A percentile compares a stretch with the other conserved stretches of the same genome.
Evolutionary conservation across 768 basidiomycete genomes (phyloP).

Genomic region (Roridomyces roridus): DNA sequence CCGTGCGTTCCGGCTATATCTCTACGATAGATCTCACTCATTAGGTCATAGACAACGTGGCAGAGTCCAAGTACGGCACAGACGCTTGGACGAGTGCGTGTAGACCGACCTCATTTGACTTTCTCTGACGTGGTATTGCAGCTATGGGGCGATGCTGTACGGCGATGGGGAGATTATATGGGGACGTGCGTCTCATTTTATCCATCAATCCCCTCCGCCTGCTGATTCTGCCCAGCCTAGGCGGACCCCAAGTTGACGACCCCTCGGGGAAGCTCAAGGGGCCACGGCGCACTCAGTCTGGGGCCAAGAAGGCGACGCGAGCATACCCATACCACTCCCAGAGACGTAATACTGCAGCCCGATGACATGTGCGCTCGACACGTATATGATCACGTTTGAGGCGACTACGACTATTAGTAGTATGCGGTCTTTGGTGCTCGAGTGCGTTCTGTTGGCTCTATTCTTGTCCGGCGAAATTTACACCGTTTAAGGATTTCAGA

Average conservation of each 20-base stretch:
- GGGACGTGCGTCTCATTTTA: constrained; percentile 72
- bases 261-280: constrained; percentile 63
- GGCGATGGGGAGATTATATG: constrained; percentile 71
- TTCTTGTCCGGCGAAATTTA: too few relatives aligned
- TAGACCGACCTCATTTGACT: neutral
- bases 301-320: constrained; percentile 48
- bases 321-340: constrained; percentile 53
- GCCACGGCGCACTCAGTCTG: constrained; percentile 48
- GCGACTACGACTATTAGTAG: constrained; percentile 35
- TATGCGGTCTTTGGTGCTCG: constrained; percentile 54
- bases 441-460: constrained; percentile 41
- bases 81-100: constrained; percentile 63
- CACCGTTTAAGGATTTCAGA: constrained; percentile 57
- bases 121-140: constrained; percentile 29
- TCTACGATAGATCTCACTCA: neutral
- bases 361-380: constrained; percentile 64
- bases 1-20: constrained; percentile 51
- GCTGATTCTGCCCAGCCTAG: constrained; percentile 27
- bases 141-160: constrained; percentile 67
- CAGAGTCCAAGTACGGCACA: constrained; percentile 60
- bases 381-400: constrained; percentile 58
- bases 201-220: neutral
- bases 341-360: constrained; percentile 67
- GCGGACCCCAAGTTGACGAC: constrained; percentile 74
- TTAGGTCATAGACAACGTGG: constrained; percentile 65